Evolutionary conservation across 1,139 yeast genomes (phyloP).

Genomic region (Lodderomyces parapsilosis): DNA sequence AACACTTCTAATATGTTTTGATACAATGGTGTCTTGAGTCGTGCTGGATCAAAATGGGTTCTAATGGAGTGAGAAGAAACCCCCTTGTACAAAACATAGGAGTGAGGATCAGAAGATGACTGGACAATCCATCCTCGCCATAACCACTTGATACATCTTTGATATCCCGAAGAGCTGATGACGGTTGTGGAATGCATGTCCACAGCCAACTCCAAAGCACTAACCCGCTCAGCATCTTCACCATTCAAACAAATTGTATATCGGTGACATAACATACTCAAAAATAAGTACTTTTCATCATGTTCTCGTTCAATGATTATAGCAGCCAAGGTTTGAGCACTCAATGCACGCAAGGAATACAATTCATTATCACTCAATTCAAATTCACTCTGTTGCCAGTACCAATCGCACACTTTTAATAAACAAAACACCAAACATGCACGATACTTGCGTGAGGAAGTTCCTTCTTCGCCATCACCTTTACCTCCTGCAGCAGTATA

Average conservation of each 20-base stretch:
- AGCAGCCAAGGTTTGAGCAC: slow-evolving; percentile 75
- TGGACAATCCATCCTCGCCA: slow-evolving; percentile 95
- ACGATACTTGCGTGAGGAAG: slow-evolving; percentile 62
- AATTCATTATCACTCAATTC: slow-evolving; percentile 71
- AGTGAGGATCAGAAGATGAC: slow-evolving; percentile 65
- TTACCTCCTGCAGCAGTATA: slow-evolving; percentile 81
- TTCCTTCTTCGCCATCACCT: slow-evolving; percentile 56
- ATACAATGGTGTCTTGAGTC: slow-evolving; percentile 81
- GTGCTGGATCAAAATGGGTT: slow-evolving; percentile 77
- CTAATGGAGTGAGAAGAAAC: slow-evolving; percentile 54
- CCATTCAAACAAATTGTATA: slow-evolving; percentile 67
- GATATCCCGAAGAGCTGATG: slow-evolving; percentile 79
- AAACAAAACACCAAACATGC: slow-evolving; percentile 69
- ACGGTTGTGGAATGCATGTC: slow-evolving; percentile 80
- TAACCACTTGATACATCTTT: slow-evolving; percentile 82
- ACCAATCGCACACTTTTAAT: slow-evolving; percentile 79
- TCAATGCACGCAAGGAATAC: slow-evolving; percentile 56
- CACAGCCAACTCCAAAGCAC: slow-evolving; percentile 80
- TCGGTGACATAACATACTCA: slow-evolving; percentile 76
- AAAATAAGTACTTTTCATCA: slow-evolving; percentile 65
- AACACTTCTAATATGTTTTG: slow-evolving; percentile 72
- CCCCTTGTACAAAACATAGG: slow-evolving; percentile 63
- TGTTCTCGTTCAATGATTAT: slow-evolving; percentile 58
- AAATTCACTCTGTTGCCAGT: slow-evolving; percentile 54
- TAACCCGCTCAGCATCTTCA: slow-evolving; percentile 58